Percentiles rank a stretch among this genome's conserved stretches.
phyloP scores from a whole-genome alignment of 805 yeast genomes.

The Diddensiella santjacobensis region DNA sequence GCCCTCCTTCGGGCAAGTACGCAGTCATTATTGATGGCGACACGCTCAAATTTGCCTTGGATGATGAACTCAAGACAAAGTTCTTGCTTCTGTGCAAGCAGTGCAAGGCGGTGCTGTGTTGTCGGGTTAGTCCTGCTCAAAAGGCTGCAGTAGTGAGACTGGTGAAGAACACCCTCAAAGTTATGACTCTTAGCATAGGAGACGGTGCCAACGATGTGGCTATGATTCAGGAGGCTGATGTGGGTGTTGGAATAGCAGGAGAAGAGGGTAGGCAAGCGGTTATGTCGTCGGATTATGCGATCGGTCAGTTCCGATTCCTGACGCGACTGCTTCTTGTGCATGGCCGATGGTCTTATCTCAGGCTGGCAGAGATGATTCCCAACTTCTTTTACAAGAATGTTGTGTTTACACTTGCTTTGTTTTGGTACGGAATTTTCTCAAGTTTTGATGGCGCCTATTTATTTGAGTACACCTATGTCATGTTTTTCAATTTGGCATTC shows the following conservation, averaged over 20 bases:
- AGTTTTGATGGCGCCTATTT: constrained; percentile 74
- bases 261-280: constrained; percentile 87
- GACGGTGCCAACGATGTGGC: constrained; percentile 89
- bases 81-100: constrained; percentile 71
- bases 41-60: constrained; percentile 52
- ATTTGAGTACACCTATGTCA: constrained; percentile 72
- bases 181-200: constrained; percentile 79
- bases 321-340: constrained; percentile 66
- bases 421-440: constrained; percentile 73
- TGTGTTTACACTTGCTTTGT: constrained; percentile 66
- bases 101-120: constrained; percentile 73
- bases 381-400: constrained; percentile 77
- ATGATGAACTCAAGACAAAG: constrained; percentile 44
- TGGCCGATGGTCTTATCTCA: constrained; percentile 77
- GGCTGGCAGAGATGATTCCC: constrained; percentile 76
- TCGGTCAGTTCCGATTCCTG: constrained; percentile 73
- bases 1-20: constrained; percentile 53
- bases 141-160: constrained; percentile 70
- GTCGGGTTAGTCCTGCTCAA: constrained; percentile 84
- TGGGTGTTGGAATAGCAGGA: constrained; percentile 84
- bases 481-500: constrained; percentile 78
- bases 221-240: constrained; percentile 82
- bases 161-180: constrained; percentile 62
- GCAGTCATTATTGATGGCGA: constrained; percentile 76
- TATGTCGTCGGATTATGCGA: constrained; percentile 80